Base-by-base conservation (phyloP, 345 rosid genomes). In the Salix udensis region DNA sequence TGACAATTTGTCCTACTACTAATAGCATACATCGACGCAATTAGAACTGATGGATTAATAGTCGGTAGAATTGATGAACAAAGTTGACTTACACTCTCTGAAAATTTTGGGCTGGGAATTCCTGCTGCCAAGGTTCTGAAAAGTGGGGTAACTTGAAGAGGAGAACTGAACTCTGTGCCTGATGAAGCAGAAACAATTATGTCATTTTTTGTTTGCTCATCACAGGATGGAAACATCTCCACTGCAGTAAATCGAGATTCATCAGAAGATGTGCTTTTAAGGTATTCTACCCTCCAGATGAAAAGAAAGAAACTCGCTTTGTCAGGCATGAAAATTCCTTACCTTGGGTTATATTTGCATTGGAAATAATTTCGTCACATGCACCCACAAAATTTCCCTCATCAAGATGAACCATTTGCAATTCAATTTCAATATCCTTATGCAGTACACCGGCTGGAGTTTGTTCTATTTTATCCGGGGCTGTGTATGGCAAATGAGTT, bases 91-190 rank as follows among this genome's bases (percentile, higher is more conserved):
- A 96, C 99, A 85, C 98, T 96, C 90, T 96, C 98, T 73, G 98
- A 93, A 85, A 96, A 96, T 72, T 89, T 92, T 79, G 98, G 99
- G 76, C 96, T 96, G 79, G 98, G 98, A 82, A 96, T 91, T 73
- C 94, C 94, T 66, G 98, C 99, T 78, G 98, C 98, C 83, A 96
- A 78, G 78, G 99, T 90, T 87, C 97, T 92, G 97, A 96, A 96
- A 78, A 93, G 78, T 28, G 99, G 98, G 53, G 97, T 96, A 66
- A 92, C 94, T 71, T 90, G 97, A 78, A 88, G 80, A 52, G 99
- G 98, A 15, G 98, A 96, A 78, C 88, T 84, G 73, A 90, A 93
- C 76, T 86, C 98, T 80, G 77, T 74, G 5, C 81, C 82, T 79
- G 87, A 78, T 24, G 89, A 67, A 77, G 80, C 82, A 67, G 91